Base-by-base conservation (phyloP, 1,284 basidiomycete genomes). In the Melampsora abietis-canadensis region DNA sequence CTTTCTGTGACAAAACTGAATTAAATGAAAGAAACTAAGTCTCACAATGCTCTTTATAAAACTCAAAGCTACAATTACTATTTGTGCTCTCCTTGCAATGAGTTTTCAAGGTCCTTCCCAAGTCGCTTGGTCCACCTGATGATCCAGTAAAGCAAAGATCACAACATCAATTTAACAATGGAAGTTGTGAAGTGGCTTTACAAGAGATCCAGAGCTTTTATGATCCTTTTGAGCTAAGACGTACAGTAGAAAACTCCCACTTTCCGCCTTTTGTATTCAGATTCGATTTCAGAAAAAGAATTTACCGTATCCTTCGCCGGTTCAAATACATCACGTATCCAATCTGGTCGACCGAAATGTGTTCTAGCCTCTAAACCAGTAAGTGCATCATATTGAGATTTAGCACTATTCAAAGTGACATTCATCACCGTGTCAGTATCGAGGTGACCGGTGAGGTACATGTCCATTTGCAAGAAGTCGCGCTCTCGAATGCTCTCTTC, bases 381-480 rank as follows among this genome's bases (percentile, higher is more conserved):
- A 76, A 94, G 84, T 31, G 92, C 90, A 81, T 94, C 92, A 80
- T 89, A 91, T 72, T 68, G 75, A 47, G 67, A 72, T 46, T 76
- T 76, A 60, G 46, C 44, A 74, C 90, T 88, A 79, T 94, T 92
- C 77, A 94, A 87, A 7, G 89, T 88, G 77, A 94, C 92, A 82
- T 94, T 94, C 88, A 90, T 91, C 59, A 94, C 85, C 87, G 90
- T 91, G 82, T 92, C 89, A 79, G 90, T 87, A 76, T 85, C 85
- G 78, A 94, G 87, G 85, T 90, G 90, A 82, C 92, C 90, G 3
- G 92, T 94, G 68, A 94, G 85, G 82, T 92, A 94, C 78, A 94
- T 88, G 80, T 92, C 90, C 84, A 94, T 93, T 74, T 88, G 89
- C 77, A 94, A 85, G 85, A 94, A 93, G 83, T 91, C 90, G 78